Percentiles rank a stretch among this genome's conserved stretches.
phyloP scores from a whole-genome alignment of 2,329 filamentous ascomycete species.

The Leptographium wingfieldii region DNA sequence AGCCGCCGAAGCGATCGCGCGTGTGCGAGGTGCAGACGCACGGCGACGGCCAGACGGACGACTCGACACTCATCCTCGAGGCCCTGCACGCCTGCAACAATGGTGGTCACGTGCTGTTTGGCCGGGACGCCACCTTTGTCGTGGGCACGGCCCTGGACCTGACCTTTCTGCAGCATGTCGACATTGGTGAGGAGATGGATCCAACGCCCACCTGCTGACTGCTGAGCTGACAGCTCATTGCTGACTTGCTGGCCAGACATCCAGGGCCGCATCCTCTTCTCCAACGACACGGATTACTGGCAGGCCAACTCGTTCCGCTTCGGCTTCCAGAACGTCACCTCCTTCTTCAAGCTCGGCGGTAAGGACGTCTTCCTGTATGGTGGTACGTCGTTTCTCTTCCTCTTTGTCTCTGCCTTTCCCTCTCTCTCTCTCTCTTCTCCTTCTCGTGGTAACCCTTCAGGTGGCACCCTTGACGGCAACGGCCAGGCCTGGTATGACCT shows the following conservation, averaged over 20 bases:
- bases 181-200: slow-evolving; percentile 21
- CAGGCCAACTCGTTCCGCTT: slow-evolving; percentile 49
- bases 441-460: not conserved
- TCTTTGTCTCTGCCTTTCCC: too few species aligned
- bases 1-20: too few species aligned
- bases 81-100: slow-evolving; percentile 48
- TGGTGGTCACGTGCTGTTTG: slow-evolving; percentile 46
- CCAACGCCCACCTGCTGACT: too few species aligned
- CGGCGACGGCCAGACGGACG: too few species aligned
- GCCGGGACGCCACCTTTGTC: slow-evolving; percentile 33
- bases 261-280: slow-evolving; percentile 39
- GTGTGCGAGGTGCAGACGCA: too few species aligned
- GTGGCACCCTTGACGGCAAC: slow-evolving; percentile 29
- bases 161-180: slow-evolving; percentile 41
- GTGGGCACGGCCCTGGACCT: slow-evolving; percentile 43
- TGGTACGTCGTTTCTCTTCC: too few species aligned
- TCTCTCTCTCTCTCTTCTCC: slow-evolving; percentile 15
- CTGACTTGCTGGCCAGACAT: slow-evolving; percentile 7
- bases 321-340: slow-evolving; percentile 51
- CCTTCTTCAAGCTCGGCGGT: slow-evolving; percentile 56
- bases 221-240: not conserved
- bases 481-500: slow-evolving; percentile 47
- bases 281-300: slow-evolving; percentile 56
- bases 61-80: too few species aligned
- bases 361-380: slow-evolving; percentile 53